Percentiles rank a stretch among this genome's conserved stretches.
phyloP scores from a whole-genome alignment of 1,284 basidiomycete species.

The Vanrija sp. region DNA sequence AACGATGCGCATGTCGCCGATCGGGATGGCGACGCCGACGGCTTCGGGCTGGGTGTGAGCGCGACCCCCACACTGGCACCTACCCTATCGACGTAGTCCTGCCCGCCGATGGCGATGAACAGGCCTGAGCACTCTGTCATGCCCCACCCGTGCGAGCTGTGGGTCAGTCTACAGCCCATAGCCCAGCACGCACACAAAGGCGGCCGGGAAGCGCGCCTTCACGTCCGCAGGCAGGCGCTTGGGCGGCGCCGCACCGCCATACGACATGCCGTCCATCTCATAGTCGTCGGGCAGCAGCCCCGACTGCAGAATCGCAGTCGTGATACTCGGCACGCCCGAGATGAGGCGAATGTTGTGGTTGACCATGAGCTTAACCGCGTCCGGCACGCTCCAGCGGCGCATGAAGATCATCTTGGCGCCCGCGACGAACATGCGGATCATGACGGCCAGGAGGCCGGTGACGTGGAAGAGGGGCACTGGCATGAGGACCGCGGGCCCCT shows the following conservation, averaged over 20 bases:
- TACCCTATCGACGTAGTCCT: conserved; percentile 29
- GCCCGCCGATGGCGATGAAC: conserved; percentile 8
- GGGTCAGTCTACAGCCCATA: not conserved
- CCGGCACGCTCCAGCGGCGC: conserved; percentile 30
- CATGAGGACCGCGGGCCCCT: conserved; percentile 17
- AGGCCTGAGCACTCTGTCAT: conserved; percentile 12
- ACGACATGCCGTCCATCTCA: conserved; percentile 33
- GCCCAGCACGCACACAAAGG: not conserved
- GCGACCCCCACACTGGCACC: not conserved
- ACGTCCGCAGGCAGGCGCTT: conserved; percentile 31
- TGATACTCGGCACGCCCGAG: conserved; percentile 34
- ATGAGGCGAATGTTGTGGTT: conserved; percentile 25
- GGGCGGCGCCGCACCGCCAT: conserved; percentile 43
- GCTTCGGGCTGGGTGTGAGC: conserved; percentile 8
- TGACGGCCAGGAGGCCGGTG: conserved; percentile 38
- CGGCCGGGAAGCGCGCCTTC: conserved; percentile 29
- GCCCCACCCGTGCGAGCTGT: conserved; percentile 12
- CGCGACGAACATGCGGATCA: conserved; percentile 22
- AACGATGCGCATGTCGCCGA: conserved; percentile 34
- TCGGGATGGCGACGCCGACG: conserved; percentile 35
- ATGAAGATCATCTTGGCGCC: conserved; percentile 38
- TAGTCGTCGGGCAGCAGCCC: conserved; percentile 18
- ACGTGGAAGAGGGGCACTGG: conserved; percentile 46
- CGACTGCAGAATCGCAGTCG: conserved; percentile 31
- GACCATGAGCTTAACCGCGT: conserved; percentile 30